These are phyloP conservation scores for Talaromyces sp. DNA, from an alignment of 2,329 filamentous ascomycete species.

Conservation along the genomic window DNA sequence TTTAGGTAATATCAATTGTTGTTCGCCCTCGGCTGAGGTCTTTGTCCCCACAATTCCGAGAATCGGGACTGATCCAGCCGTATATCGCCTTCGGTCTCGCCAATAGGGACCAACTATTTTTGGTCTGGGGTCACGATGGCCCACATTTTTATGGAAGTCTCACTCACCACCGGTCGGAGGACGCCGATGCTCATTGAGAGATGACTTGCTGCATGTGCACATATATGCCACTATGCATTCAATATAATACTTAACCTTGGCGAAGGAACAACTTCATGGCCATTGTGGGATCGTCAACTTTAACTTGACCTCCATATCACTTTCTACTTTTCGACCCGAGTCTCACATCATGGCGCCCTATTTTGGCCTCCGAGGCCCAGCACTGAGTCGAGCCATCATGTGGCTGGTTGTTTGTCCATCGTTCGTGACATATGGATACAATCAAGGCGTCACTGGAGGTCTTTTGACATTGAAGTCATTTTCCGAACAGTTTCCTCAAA, in stretches of 20 bases:
- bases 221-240: not conserved
- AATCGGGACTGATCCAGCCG: not conserved
- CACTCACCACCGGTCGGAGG: not conserved
- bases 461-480: slow-evolving; percentile 38
- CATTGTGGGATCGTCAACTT: slow-evolving; percentile 2
- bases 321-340: not conserved
- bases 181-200: slow-evolving; percentile 1
- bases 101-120: not conserved
- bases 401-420: slow-evolving; percentile 32
- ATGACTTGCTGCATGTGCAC: not conserved
- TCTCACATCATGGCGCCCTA: slow-evolving; percentile 7
- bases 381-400: slow-evolving; percentile 23
- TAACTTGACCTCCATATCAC: not conserved
- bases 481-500: slow-evolving; percentile 49
- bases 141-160: not conserved
- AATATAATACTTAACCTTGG: slow-evolving; percentile 3
- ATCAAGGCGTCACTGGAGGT: slow-evolving; percentile 54
- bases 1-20: slow-evolving; percentile 5
- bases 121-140: slow-evolving; percentile 3
- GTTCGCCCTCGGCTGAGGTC: not conserved
- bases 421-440: slow-evolving; percentile 58
- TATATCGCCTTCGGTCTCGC: not conserved
- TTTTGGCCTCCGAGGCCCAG: slow-evolving; percentile 24
- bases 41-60: slow-evolving; percentile 1
- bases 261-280: not conserved